phyloP scores from a whole-genome alignment of 345 rosid species.

The Excoecaria cochinchinensis region DNA sequence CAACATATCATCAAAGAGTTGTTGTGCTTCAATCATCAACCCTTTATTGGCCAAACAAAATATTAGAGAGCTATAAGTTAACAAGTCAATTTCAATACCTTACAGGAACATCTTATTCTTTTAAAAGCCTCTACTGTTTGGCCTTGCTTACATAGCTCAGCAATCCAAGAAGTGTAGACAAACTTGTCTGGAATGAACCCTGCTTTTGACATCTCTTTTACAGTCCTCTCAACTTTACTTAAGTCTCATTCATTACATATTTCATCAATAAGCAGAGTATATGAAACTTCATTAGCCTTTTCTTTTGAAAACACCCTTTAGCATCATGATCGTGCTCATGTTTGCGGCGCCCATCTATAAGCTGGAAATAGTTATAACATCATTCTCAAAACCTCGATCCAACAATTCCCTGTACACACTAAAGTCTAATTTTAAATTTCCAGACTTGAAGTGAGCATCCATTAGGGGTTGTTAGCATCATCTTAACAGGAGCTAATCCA shows the following conservation, averaged over 20 bases:
- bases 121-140: conserved; percentile 41
- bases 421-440: conserved; percentile 32
- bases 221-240: conserved; percentile 38
- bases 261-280: conserved; percentile 40
- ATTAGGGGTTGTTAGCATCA: conserved; percentile 40
- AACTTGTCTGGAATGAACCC: conserved; percentile 44
- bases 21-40: conserved; percentile 44
- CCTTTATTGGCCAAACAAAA: conserved; percentile 40
- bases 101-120: conserved; percentile 46
- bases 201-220: conserved; percentile 34
- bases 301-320: conserved; percentile 35
- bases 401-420: conserved; percentile 22
- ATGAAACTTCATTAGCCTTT: conserved; percentile 44
- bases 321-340: conserved; percentile 36
- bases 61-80: conserved; percentile 40
- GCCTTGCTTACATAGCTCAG: conserved; percentile 45
- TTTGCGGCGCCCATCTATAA: conserved; percentile 46
- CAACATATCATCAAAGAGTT: conserved; percentile 44
- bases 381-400: conserved; percentile 39
- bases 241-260: conserved; percentile 41
- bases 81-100: conserved; percentile 39
- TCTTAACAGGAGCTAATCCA: conserved; percentile 38
- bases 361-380: conserved; percentile 40
- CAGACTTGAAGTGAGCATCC: conserved; percentile 41
- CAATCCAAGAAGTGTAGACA: conserved; percentile 50